A percentile compares a stretch with the other conserved stretches of the same genome.
Conservation (phyloP, 2,329 filamentous ascomycete genomes). For the Leptographium radiaticola region DNA sequence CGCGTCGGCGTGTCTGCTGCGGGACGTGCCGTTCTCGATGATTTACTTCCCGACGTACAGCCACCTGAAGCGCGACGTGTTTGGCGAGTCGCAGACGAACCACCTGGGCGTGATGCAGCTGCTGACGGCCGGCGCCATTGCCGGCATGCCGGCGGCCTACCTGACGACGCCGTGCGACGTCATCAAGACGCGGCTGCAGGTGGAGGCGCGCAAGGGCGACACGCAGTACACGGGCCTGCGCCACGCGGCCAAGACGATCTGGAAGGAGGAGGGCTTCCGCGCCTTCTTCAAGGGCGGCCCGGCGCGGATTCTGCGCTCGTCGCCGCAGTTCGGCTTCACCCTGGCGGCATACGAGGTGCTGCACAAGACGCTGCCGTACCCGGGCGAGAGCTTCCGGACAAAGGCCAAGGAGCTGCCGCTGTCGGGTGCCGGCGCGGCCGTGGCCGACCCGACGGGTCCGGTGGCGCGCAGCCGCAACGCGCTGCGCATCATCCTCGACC, state of each 20-base stretch:
- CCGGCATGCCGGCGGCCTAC: conserved; percentile 84
- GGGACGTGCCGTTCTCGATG: conserved; percentile 93
- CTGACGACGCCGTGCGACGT: conserved; percentile 96
- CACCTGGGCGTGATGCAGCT: conserved; percentile 85
- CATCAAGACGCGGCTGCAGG: conserved; percentile 96
- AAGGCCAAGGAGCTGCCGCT: conserved; percentile 28
- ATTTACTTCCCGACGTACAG: conserved; percentile 98
- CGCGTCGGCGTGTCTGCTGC: conserved; percentile 82
- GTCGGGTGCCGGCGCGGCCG: background rate
- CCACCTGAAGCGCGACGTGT: conserved; percentile 86
- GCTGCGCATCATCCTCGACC: conserved; percentile 85
- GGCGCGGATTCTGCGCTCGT: conserved; percentile 86
- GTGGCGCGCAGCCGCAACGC: conserved; percentile 66
- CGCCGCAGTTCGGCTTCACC: conserved; percentile 95
- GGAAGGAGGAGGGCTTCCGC: conserved; percentile 80
- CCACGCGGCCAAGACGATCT: conserved; percentile 74
- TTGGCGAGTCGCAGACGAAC: conserved; percentile 77
- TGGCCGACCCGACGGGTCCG: conserved; percentile 43
- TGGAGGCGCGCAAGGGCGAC: conserved; percentile 94
- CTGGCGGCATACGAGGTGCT: conserved; percentile 90
- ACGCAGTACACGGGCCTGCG: conserved; percentile 74
- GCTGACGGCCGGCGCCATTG: conserved; percentile 86
- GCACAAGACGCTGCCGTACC: conserved; percentile 67
- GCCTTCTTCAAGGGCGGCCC: conserved; percentile 99
- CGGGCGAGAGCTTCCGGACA: conserved; percentile 33